Base-by-base conservation (phyloP, 2,329 filamentous ascomycete species). In the Botrytis deweyae region DNA sequence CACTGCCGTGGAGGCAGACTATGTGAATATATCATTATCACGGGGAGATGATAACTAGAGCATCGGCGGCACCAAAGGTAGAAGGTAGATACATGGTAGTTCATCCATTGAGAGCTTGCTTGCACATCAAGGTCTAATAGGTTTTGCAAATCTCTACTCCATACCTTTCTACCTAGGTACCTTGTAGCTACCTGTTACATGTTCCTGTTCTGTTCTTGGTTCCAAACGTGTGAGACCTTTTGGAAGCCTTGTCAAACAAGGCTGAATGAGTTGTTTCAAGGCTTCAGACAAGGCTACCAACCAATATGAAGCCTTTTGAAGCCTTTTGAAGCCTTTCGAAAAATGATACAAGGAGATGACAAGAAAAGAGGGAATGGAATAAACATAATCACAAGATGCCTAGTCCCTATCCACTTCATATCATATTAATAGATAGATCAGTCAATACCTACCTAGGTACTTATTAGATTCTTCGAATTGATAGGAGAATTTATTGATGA, bases 341-440 rank as follows among this genome's bases (percentile, higher is more conserved):
- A 25, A n/a, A 55, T 55, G 12, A 52, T n/a, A n/a, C 20, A 9
- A 49, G 16, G 49, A 52, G 22, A 52, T 52, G 49, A n/a, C 49
- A 14, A 52, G 25, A n/a, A 55, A 6, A n/a, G 49, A 55, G 25
- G 5, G 25, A 55, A 16, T 10, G 0, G 6, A 16, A 14, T 5
- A 18, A 25, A 29, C 3, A 29, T 55, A 3, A 29, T 29, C 2
- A n/a, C 25, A 29, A 8, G 7, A 18, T 55, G 22, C 8, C 46
- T 10, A 25, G 46, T 1, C 1, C 38, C 8, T 10, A 18, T 55
- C 29, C 5, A 29, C 52, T 55, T 55, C 25, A 7, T 55, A 6
- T 3, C 1, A 6, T n/a, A 6, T 55, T 4, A 16, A 16, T n/a
- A 4, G 25, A 14, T 29, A 5, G 25, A 2, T 18, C 7, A n/a